Evolutionary conservation across 2,329 filamentous ascomycete genomes (phyloP), one percentile per base, ranked within the genome.

Genomic region (Trichoderma hamatum): DNA sequence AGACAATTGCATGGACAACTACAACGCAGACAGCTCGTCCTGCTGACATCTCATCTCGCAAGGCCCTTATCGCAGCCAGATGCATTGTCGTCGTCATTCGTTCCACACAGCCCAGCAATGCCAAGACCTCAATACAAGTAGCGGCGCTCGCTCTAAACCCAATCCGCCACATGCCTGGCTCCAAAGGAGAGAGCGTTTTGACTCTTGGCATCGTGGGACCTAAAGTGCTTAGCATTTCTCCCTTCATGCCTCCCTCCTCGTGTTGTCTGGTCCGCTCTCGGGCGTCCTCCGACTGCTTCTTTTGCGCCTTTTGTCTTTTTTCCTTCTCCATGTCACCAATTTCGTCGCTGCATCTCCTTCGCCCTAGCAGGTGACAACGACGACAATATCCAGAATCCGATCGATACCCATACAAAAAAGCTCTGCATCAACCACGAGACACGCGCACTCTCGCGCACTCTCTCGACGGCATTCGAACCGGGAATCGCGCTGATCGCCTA

Each of bases 101-200:
- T 59, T 62, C 59, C 59, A 36, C 16, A 32, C 16, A 52, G 46
- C 65, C 65, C 24, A 49, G 62, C 56, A 63, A 58, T 61, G 70
- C 70, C 69, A 70, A 71, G 69, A 63, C 58, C 19, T 46, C 64
- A 7, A 51, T 26, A 16, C 39, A 66, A 16, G 56, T 46, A 52
- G 70, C 70, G 62, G 70, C 70, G 54, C 59, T 30, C 32, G 52
- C 54, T 55, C 70, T 71, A 70, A 70, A 21, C 69, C 66, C 36
- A 54, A 69, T 70, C 34, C 66, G 70, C 66, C 51, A 56, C 59
- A 49, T 59, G 54, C 64, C 55, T 64, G 24, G 32, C 32, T 51
- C 46, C 61, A 26, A 54, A 62, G 51, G 39, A 32, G 46, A 67
- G 39, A 58, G 55, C 52, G 28, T 26, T 32, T 60, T 24, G 32